Base-by-base conservation (phyloP, 345 rosid species). In the Linum trigynum region DNA sequence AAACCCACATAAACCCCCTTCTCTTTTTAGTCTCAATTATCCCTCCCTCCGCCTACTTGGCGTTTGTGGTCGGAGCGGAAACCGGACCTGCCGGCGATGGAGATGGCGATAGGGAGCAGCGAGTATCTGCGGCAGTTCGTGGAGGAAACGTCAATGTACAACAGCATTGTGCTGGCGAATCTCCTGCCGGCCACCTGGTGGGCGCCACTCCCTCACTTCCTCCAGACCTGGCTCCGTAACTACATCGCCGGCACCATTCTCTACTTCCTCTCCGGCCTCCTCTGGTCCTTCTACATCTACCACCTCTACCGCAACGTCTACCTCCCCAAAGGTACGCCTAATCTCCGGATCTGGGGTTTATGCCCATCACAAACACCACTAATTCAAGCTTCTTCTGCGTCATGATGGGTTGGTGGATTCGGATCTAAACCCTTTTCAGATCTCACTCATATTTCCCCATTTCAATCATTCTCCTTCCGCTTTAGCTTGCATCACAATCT, bases 181-280 rank as follows among this genome's bases (percentile, higher is more conserved):
- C 82, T 89, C 39, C 61, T 89, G 63, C 95, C 95, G 17, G 66
- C 77, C 43, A 38, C 45, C n/a, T 70, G 74, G 61, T 95, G 96
- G 96, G 67, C 66, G 38, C 69, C 86, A 0, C 81, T 91, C 40
- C 96, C 97, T 1, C 95, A 82, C 63, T 64, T 83, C 40, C 55
- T 81, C 40, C 97, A 89, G 81, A 87, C 94, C 2, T 95, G 99
- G 99, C 86, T 91, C 14, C 84, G 99, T 1, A 95, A 91, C 80
- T 95, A 82, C 77, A 66, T 84, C 38, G 96, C 91, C 11, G 97
- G 90, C 53, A 73, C 80, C 57, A 16, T 89, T 39, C 75, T 88
- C 3, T 95, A 95, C 84, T 71, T 95, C 48, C 45, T 85, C 78
- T 86, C 99, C 41, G 96, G 95, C 10, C 62, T 84, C 70, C 81